phyloP scores from a whole-genome alignment of 257 asterid species.

The Jasminum sambac region DNA sequence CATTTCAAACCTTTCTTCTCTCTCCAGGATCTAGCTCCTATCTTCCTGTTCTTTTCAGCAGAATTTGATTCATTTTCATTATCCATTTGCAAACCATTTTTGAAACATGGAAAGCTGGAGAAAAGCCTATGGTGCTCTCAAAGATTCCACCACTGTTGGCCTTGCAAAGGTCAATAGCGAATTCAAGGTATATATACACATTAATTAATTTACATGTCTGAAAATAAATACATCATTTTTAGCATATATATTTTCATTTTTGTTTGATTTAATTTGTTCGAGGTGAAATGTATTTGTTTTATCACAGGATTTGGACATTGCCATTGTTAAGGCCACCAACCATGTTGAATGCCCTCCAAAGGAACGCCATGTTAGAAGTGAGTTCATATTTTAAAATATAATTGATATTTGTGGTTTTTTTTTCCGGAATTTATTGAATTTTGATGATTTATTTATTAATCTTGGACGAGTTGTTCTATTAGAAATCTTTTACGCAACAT shows the following conservation, averaged over 20 bases:
- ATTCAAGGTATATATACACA: slow-evolving; percentile 57
- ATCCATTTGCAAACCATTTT: slow-evolving; percentile 21
- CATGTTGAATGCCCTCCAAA: slow-evolving; percentile 86
- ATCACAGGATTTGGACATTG: slow-evolving; percentile 79
- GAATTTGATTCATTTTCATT: not conserved
- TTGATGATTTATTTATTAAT: not conserved
- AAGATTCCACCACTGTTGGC: slow-evolving; percentile 94
- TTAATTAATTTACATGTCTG: not conserved
- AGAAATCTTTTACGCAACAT: slow-evolving; percentile 68
- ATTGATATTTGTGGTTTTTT: not conserved
- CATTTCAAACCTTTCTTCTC: slow-evolving; percentile 31
- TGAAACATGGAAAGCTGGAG: slow-evolving; percentile 73
- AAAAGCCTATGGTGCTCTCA: slow-evolving; percentile 93
- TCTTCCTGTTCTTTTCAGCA: slow-evolving; percentile 21
- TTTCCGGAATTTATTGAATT: not conserved
- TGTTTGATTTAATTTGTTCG: not conserved
- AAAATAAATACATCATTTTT: not conserved
- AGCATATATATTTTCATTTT: not conserved
- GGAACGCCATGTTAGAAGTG: slow-evolving; percentile 88
- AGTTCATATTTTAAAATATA: slow-evolving; percentile 38
- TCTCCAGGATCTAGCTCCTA: slow-evolving; percentile 35
- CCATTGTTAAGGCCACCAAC: slow-evolving; percentile 89
- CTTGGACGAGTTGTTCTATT: slow-evolving; percentile 1
- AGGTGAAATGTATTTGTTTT: slow-evolving; percentile 4
- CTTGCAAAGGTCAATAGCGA: slow-evolving; percentile 96